phyloP scores from a whole-genome alignment of 371 early-diverging fungal species.

The Mucor racemosus region DNA sequence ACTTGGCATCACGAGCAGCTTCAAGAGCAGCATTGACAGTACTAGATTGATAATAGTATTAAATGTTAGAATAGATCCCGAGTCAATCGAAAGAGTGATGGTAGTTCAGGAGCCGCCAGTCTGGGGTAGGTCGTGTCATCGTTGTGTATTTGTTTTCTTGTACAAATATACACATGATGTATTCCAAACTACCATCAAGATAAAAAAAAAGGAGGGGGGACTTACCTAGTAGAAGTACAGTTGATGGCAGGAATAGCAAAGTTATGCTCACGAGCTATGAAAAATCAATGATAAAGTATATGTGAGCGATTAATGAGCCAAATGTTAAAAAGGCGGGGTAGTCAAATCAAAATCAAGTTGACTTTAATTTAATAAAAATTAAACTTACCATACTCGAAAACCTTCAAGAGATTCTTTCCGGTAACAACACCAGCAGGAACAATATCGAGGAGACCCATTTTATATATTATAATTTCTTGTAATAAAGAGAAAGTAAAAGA shows the following conservation, averaged over 20 bases:
- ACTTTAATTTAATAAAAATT: neutral
- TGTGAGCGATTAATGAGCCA: slow-evolving; percentile 4
- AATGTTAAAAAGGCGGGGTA: neutral
- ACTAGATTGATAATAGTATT: slow-evolving; percentile 29
- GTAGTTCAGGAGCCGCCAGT: slow-evolving; percentile 2
- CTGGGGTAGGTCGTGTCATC: slow-evolving; percentile 6
- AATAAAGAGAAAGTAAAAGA: slow-evolving; percentile 6
- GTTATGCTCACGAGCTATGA: slow-evolving; percentile 70
- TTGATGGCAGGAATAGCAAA: slow-evolving; percentile 95
- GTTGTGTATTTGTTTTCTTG: neutral
- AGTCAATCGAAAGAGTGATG: neutral
- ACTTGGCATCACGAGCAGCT: slow-evolving; percentile 89
- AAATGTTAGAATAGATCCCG: slow-evolving; percentile 2
- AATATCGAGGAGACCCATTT: slow-evolving; percentile 79
- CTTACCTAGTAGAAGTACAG: slow-evolving; percentile 84
- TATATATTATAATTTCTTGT: slow-evolving; percentile 15
- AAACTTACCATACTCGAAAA: slow-evolving; percentile 71
- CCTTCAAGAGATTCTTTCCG: slow-evolving; percentile 86
- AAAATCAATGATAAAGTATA: neutral
- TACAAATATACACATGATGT: slow-evolving; percentile 1
- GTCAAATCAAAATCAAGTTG: neutral
- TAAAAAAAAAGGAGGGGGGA: too few species aligned
- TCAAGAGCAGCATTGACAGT: slow-evolving; percentile 90
- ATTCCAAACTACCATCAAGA: neutral
- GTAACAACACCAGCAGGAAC: slow-evolving; percentile 91